These are phyloP conservation scores for Aspergillus sp. DNA, from an alignment of 2,329 filamentous ascomycete genomes.

Conservation along the genomic window DNA sequence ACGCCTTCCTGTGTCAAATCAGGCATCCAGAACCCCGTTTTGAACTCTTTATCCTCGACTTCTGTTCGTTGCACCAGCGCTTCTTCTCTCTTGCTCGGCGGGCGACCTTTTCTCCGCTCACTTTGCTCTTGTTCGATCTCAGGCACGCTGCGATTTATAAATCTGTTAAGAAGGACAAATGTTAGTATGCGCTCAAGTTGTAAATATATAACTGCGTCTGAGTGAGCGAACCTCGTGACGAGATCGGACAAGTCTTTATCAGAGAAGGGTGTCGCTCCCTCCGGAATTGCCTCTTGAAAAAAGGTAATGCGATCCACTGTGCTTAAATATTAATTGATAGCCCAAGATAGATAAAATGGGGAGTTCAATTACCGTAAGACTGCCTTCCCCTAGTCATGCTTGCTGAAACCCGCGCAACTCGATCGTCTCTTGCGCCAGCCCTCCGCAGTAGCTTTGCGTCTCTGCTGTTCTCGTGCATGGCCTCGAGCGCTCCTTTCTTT, in stretches of 20 bases:
- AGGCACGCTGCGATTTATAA: conserved; percentile 36
- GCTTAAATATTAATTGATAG: neutral
- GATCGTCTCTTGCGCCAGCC: conserved; percentile 78
- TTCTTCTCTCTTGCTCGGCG: conserved; percentile 74
- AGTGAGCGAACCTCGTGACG: conserved; percentile 57
- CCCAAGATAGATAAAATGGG: conserved; percentile 22
- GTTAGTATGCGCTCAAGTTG: neutral
- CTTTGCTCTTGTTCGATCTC: conserved; percentile 51
- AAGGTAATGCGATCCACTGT: conserved; percentile 67
- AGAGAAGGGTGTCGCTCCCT: conserved; percentile 32
- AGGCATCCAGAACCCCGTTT: conserved; percentile 77
- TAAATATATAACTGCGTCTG: neutral
- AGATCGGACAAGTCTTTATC: conserved; percentile 46
- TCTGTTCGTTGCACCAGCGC: conserved; percentile 70
- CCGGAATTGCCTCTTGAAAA: conserved; percentile 65
- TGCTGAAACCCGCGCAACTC: conserved; percentile 70
- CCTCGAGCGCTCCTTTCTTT: conserved; percentile 73
- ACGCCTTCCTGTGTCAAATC: conserved; percentile 70
- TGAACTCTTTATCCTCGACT: conserved; percentile 74
- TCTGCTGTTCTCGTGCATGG: conserved; percentile 83
- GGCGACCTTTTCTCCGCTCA: conserved; percentile 73
- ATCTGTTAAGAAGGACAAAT: conserved; percentile 22
- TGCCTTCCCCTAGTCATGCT: conserved; percentile 72
- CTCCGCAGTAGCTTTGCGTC: conserved; percentile 79
- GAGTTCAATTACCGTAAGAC: conserved; percentile 58